Evolutionary conservation across 1,139 yeast genomes (phyloP).

Genomic region (Suhomyces yuchorum): DNA sequence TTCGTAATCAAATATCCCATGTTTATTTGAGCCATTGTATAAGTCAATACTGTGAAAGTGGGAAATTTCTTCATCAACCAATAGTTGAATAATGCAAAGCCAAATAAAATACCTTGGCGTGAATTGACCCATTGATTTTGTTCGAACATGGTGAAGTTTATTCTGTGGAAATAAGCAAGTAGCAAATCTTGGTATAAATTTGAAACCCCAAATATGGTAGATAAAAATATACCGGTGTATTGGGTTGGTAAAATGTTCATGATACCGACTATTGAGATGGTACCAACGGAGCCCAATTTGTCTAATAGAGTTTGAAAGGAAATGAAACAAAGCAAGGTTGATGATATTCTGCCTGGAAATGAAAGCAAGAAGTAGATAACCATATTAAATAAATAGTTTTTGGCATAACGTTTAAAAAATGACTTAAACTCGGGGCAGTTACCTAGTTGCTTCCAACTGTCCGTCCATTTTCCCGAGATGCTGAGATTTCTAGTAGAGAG

Average conservation of each 20-base stretch:
- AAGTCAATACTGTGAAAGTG: conserved; percentile 48
- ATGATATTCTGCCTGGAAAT: conserved; percentile 41
- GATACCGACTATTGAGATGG: conserved; percentile 36
- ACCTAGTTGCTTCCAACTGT: conserved; percentile 12
- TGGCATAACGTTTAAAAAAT: conserved; percentile 18
- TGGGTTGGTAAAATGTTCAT: conserved; percentile 37
- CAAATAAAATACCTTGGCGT: conserved; percentile 60
- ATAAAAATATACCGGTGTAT: conserved; percentile 38
- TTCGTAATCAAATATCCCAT: conserved; percentile 58
- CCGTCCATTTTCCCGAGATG: neutral
- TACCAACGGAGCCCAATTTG: conserved; percentile 50
- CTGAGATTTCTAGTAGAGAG: conserved; percentile 12
- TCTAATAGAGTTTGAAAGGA: conserved; percentile 48
- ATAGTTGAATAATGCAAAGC: conserved; percentile 57
- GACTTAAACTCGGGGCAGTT: conserved; percentile 18
- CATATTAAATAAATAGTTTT: conserved; percentile 15
- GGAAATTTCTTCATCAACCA: conserved; percentile 44
- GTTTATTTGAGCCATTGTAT: conserved; percentile 57
- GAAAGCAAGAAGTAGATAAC: conserved; percentile 14
- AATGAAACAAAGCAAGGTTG: conserved; percentile 40
- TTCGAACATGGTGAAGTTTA: conserved; percentile 50
- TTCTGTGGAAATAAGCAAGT: conserved; percentile 52
- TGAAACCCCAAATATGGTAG: conserved; percentile 50
- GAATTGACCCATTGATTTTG: conserved; percentile 54
- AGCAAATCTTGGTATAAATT: conserved; percentile 50